Conservation (phyloP, 169 alveolate genomes). For the Babesia divergens region DNA sequence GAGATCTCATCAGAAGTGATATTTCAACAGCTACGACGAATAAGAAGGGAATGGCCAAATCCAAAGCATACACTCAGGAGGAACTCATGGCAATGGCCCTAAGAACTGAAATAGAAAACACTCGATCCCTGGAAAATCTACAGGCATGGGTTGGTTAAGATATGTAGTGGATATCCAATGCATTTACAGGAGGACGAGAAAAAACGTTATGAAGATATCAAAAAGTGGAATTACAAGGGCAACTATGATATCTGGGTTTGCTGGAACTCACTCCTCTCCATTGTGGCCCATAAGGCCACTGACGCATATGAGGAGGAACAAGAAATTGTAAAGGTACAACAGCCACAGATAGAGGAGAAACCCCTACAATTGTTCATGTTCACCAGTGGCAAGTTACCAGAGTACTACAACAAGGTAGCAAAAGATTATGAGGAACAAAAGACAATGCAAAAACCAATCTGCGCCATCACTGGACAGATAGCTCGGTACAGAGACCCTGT, state of each 20-base stretch:
- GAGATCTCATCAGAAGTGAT: constrained; percentile 3
- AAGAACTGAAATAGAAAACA: constrained; percentile 74
- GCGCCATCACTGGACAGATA: constrained; percentile 51
- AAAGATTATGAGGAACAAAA: not conserved
- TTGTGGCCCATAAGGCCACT: constrained; percentile 18
- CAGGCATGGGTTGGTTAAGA: constrained; percentile 73
- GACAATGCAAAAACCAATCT: not conserved
- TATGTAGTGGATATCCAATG: constrained; percentile 6
- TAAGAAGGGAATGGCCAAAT: not conserved
- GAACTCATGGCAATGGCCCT: constrained; percentile 78
- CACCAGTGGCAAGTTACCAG: constrained; percentile 64
- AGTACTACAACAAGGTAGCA: constrained; percentile 12
- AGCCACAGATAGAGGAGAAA: constrained; percentile 53
- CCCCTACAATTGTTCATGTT: constrained; percentile 63
- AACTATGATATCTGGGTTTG: constrained; percentile 67
- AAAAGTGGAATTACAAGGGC: constrained; percentile 61
- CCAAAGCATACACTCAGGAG: constrained; percentile 67
- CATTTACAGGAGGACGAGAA: constrained; percentile 56
- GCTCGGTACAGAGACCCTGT: constrained; percentile 61
- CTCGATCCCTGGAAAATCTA: constrained; percentile 69
- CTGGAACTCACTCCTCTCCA: constrained; percentile 66
- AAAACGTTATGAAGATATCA: constrained; percentile 46
- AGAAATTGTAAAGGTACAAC: constrained; percentile 1
- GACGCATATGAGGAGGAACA: constrained; percentile 42
- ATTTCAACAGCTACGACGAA: not conserved